phyloP scores from a whole-genome alignment of 257 asterid genomes.

The Plectranthus barbatus region DNA sequence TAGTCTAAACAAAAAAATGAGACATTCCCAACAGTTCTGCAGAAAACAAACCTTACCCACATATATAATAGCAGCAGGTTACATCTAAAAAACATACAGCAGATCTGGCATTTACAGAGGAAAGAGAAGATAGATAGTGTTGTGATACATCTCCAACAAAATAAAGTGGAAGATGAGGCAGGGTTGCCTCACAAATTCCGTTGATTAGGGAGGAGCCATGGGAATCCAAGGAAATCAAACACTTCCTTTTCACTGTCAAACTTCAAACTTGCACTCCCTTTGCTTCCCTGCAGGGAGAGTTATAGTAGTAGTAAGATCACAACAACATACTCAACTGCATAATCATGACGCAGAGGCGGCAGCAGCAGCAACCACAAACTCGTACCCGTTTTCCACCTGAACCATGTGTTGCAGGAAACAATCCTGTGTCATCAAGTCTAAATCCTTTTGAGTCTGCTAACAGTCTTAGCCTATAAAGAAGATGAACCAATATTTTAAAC shows the following conservation, averaged over 20 bases:
- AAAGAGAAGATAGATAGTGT: too few species aligned
- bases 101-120: too few species aligned
- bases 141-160: too few species aligned
- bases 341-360: background rate
- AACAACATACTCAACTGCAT: background rate
- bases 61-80: too few species aligned
- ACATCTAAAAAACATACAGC: too few species aligned
- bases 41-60: too few species aligned
- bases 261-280: conserved; percentile 78
- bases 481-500: background rate
- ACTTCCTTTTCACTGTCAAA: conserved; percentile 74
- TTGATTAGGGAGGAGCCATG: conserved; percentile 72
- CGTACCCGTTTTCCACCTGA: conserved; percentile 56
- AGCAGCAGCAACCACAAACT: background rate
- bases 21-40: too few species aligned
- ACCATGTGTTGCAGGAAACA: conserved; percentile 44
- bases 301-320: background rate
- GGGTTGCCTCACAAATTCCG: conserved; percentile 82
- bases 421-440: conserved; percentile 46
- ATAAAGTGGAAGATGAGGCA: too few species aligned
- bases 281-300: conserved; percentile 45
- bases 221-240: conserved; percentile 84
- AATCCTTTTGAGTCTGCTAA: conserved; percentile 67
- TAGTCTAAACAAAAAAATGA: too few species aligned
- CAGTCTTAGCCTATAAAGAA: conserved; percentile 55